These are phyloP conservation scores for Lomentospora prolificans DNA, from an alignment of 2,329 filamentous ascomycete species.

Conservation along the genomic window DNA sequence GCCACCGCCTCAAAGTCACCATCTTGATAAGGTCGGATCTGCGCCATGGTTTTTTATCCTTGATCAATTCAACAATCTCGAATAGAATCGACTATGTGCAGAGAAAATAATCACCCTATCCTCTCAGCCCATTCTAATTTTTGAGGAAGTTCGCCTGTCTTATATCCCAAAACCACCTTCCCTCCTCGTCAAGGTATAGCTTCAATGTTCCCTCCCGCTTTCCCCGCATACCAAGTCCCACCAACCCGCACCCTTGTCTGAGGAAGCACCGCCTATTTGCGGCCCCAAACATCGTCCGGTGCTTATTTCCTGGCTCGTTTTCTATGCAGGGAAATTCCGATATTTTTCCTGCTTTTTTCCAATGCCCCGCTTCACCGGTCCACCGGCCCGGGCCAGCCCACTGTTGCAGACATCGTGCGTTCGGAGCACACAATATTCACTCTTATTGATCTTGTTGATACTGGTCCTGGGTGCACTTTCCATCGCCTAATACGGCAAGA, in stretches of 20 bases:
- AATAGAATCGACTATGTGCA: neutral
- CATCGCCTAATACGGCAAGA: no score
- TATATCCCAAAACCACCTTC: neutral
- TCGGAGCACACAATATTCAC: no score
- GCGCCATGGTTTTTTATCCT: conserved; percentile 23
- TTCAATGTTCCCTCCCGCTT: neutral
- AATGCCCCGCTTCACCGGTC: neutral
- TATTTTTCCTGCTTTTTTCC: neutral
- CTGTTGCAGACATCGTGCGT: no score
- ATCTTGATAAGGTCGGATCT: conserved; percentile 30
- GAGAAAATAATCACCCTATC: neutral
- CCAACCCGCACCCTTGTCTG: neutral
- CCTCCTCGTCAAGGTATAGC: neutral
- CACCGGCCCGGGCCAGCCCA: neutral
- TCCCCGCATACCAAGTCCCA: neutral
- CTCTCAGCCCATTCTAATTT: neutral
- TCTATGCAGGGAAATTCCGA: neutral
- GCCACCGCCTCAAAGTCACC: conserved; percentile 30
- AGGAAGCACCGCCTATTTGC: neutral
- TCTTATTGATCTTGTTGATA: no score
- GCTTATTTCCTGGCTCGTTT: neutral
- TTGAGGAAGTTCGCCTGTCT: neutral
- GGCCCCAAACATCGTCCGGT: neutral
- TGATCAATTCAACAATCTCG: neutral
- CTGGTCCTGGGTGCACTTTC: no score